Base-by-base conservation (phyloP, 2,329 filamentous ascomycete species). In the Ophiostoma perfectum region DNA sequence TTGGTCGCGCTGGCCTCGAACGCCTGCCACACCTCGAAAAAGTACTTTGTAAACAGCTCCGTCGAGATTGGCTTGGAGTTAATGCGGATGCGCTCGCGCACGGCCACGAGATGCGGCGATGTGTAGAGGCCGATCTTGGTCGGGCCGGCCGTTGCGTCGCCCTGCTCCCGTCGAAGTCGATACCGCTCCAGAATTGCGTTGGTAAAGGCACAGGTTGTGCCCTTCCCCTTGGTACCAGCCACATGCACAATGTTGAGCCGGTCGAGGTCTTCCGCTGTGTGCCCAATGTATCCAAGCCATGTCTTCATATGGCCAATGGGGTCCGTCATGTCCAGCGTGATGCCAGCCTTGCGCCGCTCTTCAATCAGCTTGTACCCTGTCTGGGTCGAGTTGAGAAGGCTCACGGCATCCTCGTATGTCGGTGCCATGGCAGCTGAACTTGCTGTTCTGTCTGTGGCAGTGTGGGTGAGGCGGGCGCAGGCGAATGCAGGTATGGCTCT, bases 311-410 rank as follows among this genome's bases (percentile, higher is more conserved):
- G 91, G 2, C 86, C 85, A 64, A 95, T 87, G 8, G 90, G 81
- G 68, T 72, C 70, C 83, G 60, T 82, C 70, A 86, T 82, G 78
- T 95, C 90, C 74, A 91, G 87, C 41, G 83, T 85, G 71, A 88
- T 81, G 27, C 92, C 90, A 18, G 89, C 90, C 76, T 91, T 91
- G 67, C 88, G 85, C 66, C 95, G 88, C 66, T 89, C 88, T 76
- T 96, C 88, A 18, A 97, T 85, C 66, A 92, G 85, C 65, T 90
- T 86, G 76, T 90, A 94, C 66, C 96, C 96, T 58, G 91, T 92
- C 78, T 99, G 95, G 66, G 98, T 87, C 62, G 91, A 90, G 78
- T 98, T 98, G 75, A 98, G 86, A 52, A 90, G 87, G 73, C 88
- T 82, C 71, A 98, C 88, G 64, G 94, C 95, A 77, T 95, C 92